These are phyloP conservation scores for Podospora comata DNA, from an alignment of 495 filamentous ascomycete species.

Conservation along the genomic window DNA sequence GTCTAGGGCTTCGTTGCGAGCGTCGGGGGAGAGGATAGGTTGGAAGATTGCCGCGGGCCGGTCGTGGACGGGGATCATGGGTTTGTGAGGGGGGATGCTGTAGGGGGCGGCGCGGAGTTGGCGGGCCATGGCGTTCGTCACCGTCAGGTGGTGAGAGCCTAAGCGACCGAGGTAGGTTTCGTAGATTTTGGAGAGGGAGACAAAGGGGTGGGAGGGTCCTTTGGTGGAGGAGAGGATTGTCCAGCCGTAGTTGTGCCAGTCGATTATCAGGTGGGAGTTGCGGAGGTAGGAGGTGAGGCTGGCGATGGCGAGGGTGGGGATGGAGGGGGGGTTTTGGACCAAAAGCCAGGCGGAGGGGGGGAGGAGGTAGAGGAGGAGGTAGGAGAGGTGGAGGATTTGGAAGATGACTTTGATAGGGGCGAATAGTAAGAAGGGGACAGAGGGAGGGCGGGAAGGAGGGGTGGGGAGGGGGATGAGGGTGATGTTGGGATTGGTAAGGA, in stretches of 20 bases:
- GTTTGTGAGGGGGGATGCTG: slow-evolving; percentile 46
- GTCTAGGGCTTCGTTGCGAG: slow-evolving; percentile 38
- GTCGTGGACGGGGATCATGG: slow-evolving; percentile 79
- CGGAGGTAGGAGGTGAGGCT: slow-evolving; percentile 70
- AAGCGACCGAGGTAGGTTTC: slow-evolving; percentile 66
- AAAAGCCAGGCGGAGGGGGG: slow-evolving; percentile 74
- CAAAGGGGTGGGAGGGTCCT: slow-evolving; percentile 72
- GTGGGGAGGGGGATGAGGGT: slow-evolving; percentile 48
- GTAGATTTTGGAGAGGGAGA: slow-evolving; percentile 69
- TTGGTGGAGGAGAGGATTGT: slow-evolving; percentile 73
- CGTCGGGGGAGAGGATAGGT: slow-evolving; percentile 52
- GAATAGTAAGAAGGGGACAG: slow-evolving; percentile 61
- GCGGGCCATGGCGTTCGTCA: slow-evolving; percentile 81
- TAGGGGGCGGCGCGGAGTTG: slow-evolving; percentile 63
- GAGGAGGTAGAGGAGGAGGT: slow-evolving; percentile 68
- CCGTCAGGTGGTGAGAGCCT: slow-evolving; percentile 75
- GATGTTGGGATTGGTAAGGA: slow-evolving; percentile 62
- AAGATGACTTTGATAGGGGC: slow-evolving; percentile 84
- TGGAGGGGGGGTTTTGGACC: slow-evolving; percentile 93
- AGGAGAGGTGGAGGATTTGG: slow-evolving; percentile 68
- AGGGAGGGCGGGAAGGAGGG: slow-evolving; percentile 21
- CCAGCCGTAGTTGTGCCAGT: slow-evolving; percentile 99
- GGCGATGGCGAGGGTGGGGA: slow-evolving; percentile 80
- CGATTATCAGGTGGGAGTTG: slow-evolving; percentile 78
- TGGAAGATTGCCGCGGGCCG: slow-evolving; percentile 79